These are phyloP conservation scores for Ophiostoma ulmi DNA, from an alignment of 2,329 filamentous ascomycete species.

Conservation along the genomic window DNA sequence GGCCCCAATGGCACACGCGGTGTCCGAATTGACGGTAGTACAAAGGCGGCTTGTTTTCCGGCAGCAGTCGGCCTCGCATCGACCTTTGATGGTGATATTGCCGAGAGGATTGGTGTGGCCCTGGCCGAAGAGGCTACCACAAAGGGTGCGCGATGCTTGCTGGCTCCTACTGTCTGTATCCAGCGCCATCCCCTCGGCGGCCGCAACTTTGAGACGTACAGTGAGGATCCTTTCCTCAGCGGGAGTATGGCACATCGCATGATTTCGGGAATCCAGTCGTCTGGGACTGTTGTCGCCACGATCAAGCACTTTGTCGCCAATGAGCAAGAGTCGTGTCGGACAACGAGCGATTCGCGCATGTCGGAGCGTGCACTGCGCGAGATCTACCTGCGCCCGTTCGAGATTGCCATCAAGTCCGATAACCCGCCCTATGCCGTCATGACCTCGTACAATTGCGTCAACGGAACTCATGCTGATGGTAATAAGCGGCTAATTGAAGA, in stretches of 20 bases:
- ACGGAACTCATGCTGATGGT: constrained; percentile 56
- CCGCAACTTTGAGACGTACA: constrained; percentile 81
- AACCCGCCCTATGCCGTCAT: constrained; percentile 65
- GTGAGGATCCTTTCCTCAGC: constrained; percentile 73
- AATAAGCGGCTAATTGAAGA: constrained; percentile 50
- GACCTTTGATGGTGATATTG: constrained; percentile 68
- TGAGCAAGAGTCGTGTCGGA: constrained; percentile 63
- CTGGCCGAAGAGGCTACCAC: constrained; percentile 63
- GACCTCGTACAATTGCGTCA: constrained; percentile 63
- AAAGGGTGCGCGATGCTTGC: constrained; percentile 61
- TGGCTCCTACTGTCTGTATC: constrained; percentile 76
- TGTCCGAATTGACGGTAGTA: constrained; percentile 62
- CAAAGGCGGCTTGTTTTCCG: constrained; percentile 70
- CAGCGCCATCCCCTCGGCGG: constrained; percentile 77
- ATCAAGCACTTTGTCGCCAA: constrained; percentile 47
- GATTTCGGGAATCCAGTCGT: constrained; percentile 66
- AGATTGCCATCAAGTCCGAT: constrained; percentile 60
- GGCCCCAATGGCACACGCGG: constrained; percentile 66
- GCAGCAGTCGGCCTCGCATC: constrained; percentile 73
- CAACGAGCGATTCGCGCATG: constrained; percentile 60
- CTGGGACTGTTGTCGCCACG: constrained; percentile 61
- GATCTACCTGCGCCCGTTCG: constrained; percentile 68
- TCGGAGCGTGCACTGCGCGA: constrained; percentile 62
- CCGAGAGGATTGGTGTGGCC: constrained; percentile 63
- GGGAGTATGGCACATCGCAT: constrained; percentile 67